Evolutionary conservation across 345 rosid genomes (phyloP).

Genomic region (Angophora floribunda): DNA sequence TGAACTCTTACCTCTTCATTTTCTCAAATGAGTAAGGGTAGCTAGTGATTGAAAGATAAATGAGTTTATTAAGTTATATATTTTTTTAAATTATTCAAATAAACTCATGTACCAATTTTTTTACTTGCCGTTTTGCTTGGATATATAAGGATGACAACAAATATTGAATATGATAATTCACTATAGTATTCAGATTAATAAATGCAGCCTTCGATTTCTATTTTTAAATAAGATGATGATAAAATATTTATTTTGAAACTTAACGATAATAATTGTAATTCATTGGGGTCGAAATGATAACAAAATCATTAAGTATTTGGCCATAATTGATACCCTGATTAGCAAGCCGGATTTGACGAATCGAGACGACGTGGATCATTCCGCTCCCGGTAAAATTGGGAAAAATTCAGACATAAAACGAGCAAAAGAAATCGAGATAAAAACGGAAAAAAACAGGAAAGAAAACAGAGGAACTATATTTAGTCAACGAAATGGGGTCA

Average conservation of each 20-base stretch:
- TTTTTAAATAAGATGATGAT: too few species aligned
- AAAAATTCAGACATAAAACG: not conserved
- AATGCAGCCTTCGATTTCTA: fast-evolving
- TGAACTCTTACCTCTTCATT: too few species aligned
- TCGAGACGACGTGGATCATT: not conserved
- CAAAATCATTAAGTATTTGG: not conserved
- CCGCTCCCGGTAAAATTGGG: not conserved
- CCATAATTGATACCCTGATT: not conserved
- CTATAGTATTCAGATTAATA: fast-evolving
- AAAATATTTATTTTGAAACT: fast-evolving
- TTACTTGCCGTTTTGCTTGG: too few species aligned
- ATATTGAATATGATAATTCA: fast-evolving
- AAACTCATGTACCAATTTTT: fast-evolving
- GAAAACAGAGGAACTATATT: not conserved
- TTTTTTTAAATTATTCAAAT: not conserved
- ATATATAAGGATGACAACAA: fast-evolving
- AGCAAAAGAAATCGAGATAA: not conserved
- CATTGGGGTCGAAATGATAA: fast-evolving
- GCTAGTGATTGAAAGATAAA: too few species aligned
- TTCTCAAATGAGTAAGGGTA: too few species aligned
- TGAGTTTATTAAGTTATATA: too few species aligned
- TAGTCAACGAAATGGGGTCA: not conserved
- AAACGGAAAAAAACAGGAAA: fast-evolving
- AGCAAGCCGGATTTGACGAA: not conserved
- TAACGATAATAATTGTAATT: fast-evolving